These are phyloP conservation scores for Erythrobasidium hasegawianum DNA, from an alignment of 1,284 basidiomycete species.

Conservation along the genomic window DNA sequence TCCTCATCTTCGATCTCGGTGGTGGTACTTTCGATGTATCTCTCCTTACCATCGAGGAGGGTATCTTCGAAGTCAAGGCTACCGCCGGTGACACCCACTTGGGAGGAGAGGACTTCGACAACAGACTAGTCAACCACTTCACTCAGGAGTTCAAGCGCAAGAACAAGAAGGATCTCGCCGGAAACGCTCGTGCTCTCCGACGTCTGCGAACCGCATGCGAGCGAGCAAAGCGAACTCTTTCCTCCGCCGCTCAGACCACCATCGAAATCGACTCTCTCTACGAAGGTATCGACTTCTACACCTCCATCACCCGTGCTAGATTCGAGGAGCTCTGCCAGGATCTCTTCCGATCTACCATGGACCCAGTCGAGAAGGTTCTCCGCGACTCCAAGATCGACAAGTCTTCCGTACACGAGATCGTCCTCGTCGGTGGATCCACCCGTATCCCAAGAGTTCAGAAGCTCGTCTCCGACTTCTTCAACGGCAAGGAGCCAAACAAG, in stretches of 20 bases:
- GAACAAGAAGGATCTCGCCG: constrained; percentile 93
- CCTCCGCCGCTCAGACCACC: constrained; percentile 91
- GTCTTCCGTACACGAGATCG: constrained; percentile 88
- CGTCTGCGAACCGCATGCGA: constrained; percentile 97
- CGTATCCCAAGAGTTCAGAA: constrained; percentile 98
- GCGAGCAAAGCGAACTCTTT: constrained; percentile 97
- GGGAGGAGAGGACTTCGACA: constrained; percentile 99
- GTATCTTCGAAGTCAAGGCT: constrained; percentile 98
- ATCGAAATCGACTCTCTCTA: constrained; percentile 94
- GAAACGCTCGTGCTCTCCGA: constrained; percentile 91
- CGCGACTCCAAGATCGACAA: constrained; percentile 98
- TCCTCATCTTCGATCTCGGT: constrained; percentile 95
- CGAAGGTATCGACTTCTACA: constrained; percentile 98
- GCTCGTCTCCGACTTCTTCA: constrained; percentile 98
- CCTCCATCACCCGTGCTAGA: constrained; percentile 93
- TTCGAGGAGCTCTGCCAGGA: constrained; percentile 99
- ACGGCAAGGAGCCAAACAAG: constrained; percentile 57
- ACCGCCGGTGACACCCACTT: constrained; percentile 98
- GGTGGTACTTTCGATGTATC: constrained; percentile 99
- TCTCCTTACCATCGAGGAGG: constrained; percentile 94
- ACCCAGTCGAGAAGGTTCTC: constrained; percentile 98
- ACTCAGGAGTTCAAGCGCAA: constrained; percentile 98
- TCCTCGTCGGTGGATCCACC: constrained; percentile 95
- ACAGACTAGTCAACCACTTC: constrained; percentile 94
- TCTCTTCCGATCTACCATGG: constrained; percentile 92